Evolutionary conservation across 139 green algal species (phyloP).

Genomic region (Chlorella sp.): DNA sequence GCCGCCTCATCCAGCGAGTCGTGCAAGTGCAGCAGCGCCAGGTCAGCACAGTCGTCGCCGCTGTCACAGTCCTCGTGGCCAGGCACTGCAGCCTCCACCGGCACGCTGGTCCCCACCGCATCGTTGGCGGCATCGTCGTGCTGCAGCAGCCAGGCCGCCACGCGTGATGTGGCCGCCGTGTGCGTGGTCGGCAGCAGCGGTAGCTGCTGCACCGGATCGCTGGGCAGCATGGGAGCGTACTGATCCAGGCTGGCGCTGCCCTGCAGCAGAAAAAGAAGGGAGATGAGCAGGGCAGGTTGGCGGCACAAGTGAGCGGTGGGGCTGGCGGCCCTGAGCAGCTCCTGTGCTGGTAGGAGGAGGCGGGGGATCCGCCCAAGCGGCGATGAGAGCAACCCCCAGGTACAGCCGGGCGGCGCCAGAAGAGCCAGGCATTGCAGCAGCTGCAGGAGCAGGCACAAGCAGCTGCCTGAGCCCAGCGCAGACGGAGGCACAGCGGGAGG

Average conservation of each 20-base stretch:
- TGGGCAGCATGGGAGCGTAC: conserved; percentile 14
- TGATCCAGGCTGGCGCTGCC: conserved; percentile 23
- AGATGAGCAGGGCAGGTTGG: neutral
- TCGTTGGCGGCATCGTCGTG: neutral
- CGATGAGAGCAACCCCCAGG: too few species aligned
- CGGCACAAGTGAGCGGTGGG: too few species aligned
- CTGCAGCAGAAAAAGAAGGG: neutral
- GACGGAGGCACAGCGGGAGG: too few species aligned
- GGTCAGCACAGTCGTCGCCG: neutral
- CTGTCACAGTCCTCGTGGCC: neutral
- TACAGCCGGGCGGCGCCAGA: too few species aligned
- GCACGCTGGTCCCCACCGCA: neutral
- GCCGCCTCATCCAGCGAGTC: neutral
- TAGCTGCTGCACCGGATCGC: conserved; percentile 20
- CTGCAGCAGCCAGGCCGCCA: conserved; percentile 26
- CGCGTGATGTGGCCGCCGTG: neutral
- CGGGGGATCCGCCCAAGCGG: too few species aligned
- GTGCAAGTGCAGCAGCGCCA: too few species aligned
- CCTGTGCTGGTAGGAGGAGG: too few species aligned
- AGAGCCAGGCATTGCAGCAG: too few species aligned
- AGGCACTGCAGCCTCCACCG: neutral
- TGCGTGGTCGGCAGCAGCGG: conserved; percentile 6
- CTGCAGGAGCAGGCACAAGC: neutral
- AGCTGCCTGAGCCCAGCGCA: too few species aligned
- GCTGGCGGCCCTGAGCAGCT: too few species aligned